Evolutionary conservation across 805 yeast species (phyloP).

Genomic region (Candida andamanensis): DNA sequence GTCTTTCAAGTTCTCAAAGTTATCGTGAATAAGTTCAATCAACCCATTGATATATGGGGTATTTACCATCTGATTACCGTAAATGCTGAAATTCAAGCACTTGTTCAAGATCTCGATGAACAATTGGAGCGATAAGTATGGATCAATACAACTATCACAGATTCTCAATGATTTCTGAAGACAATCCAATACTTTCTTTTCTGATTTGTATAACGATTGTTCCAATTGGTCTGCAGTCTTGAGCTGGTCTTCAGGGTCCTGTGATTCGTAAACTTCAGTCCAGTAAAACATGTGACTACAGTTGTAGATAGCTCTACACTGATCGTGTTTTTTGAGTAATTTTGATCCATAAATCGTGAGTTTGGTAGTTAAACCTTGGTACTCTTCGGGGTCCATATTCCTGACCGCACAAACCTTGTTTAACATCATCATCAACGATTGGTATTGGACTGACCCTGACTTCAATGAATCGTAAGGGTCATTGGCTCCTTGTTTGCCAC

Average conservation of each 20-base stretch:
- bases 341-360: constrained; percentile 85
- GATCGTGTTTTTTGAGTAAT: constrained; percentile 86
- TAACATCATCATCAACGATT: constrained; percentile 42
- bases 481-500: constrained; percentile 6
- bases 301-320: constrained; percentile 82
- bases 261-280: constrained; percentile 49
- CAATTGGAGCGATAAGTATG: constrained; percentile 63
- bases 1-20: constrained; percentile 41
- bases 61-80: constrained; percentile 68
- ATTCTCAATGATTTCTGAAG: constrained; percentile 82
- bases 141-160: constrained; percentile 93
- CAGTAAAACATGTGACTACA: constrained; percentile 97
- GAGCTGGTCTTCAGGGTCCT: constrained; percentile 32
- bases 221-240: constrained; percentile 11
- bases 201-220: constrained; percentile 31
- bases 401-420: constrained; percentile 41
- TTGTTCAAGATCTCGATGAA: constrained; percentile 87
- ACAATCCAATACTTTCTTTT: constrained; percentile 83
- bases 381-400: constrained; percentile 56
- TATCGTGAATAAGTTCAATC: constrained; percentile 73
- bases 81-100: constrained; percentile 79
- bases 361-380: constrained; percentile 77
- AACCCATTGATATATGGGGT: constrained; percentile 78
- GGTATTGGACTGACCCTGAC: constrained; percentile 47
- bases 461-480: constrained; percentile 38